Evolutionary conservation across 306 rosid species (phyloP), one percentile per base, ranked within the genome.

Genomic region (Prunus armeniaca): DNA sequence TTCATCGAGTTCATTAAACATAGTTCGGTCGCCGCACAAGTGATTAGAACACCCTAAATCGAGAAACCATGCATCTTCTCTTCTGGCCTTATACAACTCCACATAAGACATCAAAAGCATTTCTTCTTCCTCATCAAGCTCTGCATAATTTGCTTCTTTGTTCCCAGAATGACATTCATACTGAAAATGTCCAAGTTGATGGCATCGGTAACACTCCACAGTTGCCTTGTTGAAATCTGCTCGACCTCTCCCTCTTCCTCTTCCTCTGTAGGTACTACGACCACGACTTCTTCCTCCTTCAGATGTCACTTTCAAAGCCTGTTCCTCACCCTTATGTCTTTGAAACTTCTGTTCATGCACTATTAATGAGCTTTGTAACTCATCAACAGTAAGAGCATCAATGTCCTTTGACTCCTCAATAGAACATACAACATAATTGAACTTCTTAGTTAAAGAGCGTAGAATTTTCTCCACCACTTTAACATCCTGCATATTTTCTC

Each of bases 121-220:
- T 56, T 72, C 76, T 72, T 72, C 76, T 72, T 72, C 76, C 74
- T 70, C 74, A 72, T 72, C 75, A 15, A 71, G 49, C 65, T 72
- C n/a, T 54, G 32, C 65, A 72, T 55, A 72, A 72, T 72, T 55
- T 56, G 76, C 76, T 56, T 72, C 51, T 72, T 72, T 55, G 65
- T 56, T 72, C 52, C 32, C 1, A 70, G 24, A 70, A 50, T 54
- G 76, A 72, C 76, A 56, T 72, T 72, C 66, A 72, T 72, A 60
- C 27, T 10, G 5, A 73, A 73, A 73, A 57, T 57, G 68, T 17
- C 69, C 77, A 73, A 73, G 68, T 73, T 73, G 69, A 72, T 73
- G 77, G 45, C 77, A 73, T 60, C 57, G 22, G 25, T 57, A 73
- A 60, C 77, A 73, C 68, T 58, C 68, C 25, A 73, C 77, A 41